Conservation (phyloP, 108 stramenopile species). For the Hondaea fermentalgiana region DNA sequence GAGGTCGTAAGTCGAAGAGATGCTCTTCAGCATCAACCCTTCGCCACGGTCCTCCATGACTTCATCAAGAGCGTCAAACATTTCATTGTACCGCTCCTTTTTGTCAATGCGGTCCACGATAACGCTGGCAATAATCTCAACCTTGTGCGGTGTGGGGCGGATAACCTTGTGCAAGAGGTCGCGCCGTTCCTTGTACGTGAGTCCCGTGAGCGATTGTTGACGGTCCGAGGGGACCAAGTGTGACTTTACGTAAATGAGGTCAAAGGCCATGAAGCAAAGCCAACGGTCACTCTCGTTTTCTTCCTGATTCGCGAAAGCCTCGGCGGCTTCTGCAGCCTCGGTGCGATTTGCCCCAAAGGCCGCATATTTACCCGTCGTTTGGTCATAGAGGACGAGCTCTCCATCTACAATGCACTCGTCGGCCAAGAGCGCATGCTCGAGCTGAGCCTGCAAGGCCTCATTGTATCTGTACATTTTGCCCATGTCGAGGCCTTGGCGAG, state of each 20-base stretch:
- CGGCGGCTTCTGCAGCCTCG: neutral
- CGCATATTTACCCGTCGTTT: neutral
- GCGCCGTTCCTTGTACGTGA: neutral
- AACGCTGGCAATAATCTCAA: neutral
- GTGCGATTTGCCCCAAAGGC: neutral
- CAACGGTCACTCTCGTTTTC: neutral
- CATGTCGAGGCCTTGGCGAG: neutral
- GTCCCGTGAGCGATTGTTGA: neutral
- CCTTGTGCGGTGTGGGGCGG: neutral
- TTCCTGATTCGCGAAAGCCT: neutral
- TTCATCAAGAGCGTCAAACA: neutral
- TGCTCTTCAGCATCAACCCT: neutral
- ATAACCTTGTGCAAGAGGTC: neutral
- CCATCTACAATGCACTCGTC: conserved; percentile 11
- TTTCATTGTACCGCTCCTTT: neutral
- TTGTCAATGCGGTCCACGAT: neutral
- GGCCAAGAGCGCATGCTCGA: neutral
- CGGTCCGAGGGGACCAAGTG: neutral
- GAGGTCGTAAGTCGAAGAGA: neutral
- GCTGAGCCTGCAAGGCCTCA: neutral
- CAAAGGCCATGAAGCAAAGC: neutral
- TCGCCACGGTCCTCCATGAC: neutral
- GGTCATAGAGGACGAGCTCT: neutral
- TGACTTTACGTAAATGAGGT: neutral
- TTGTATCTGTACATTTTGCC: neutral